Base-by-base conservation (phyloP, 163 green algal genomes). In the Volvox carteri region DNA sequence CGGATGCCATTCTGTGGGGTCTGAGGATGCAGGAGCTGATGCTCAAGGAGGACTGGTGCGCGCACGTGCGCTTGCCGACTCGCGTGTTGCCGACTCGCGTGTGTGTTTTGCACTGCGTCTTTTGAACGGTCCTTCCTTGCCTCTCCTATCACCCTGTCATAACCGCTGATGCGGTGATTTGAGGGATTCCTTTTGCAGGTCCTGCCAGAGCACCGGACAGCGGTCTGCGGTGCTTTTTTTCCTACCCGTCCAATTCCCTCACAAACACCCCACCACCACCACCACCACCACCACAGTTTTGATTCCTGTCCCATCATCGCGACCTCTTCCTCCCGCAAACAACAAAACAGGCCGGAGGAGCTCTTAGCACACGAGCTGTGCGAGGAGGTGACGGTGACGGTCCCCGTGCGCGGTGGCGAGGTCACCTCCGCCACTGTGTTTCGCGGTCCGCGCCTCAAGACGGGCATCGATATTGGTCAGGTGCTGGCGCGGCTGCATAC, bases 341-440 rank as follows among this genome's bases (percentile, higher is more conserved):
- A n/a, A n/a, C n/a, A n/a, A n/a, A n/a, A n/a, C 88, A 92, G 88
- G 88, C 86, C 60, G 0, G 79, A 88, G 44, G 88, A 90, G 88
- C 81, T 92, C 58, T 74, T 92, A 39, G 19, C 56, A 0, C 88
- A 92, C 52, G 88, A 89, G 75, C 75, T 92, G 83, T 92, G 88
- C n/a, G 88, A 92, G 88, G 88, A 92, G 74, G 83, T 92, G 80
- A 90, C 87, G 52, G 90, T 90, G 56, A 75, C 35, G 23, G 70
- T 80, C 2, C 85, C 85, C 44, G 86, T 87, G 21, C 77, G 73
- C 30, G 85, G 84, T 42, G 84, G 89, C 19, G 70, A 90, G n/a
- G 78, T 90, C 48, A 76, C 86, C 78, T 88, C 88, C 77, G 86
- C 84, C 4, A 77, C 88, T 11, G 84, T 89, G 28, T 89, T 89